Evolutionary conservation across 2,329 filamentous ascomycete genomes (phyloP).

Genomic region (Cladosporium sp.): DNA sequence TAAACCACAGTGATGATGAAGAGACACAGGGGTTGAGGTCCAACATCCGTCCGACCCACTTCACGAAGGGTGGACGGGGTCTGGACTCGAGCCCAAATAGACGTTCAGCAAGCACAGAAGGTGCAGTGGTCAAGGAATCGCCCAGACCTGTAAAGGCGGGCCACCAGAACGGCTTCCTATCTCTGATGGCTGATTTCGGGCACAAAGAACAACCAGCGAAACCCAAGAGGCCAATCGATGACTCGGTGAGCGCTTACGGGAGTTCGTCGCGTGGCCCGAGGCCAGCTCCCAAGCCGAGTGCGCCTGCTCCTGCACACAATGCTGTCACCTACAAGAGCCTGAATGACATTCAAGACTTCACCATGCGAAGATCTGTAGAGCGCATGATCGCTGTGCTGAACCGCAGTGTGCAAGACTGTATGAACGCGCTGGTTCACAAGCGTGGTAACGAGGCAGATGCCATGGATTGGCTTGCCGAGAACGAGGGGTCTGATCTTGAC

Average conservation of each 20-base stretch:
- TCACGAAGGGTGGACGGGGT: slow-evolving; percentile 41
- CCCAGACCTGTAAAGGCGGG: slow-evolving; percentile 16
- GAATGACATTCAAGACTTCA: slow-evolving; percentile 49
- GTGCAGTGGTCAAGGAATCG: slow-evolving; percentile 25
- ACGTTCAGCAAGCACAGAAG: slow-evolving; percentile 9
- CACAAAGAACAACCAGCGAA: slow-evolving; percentile 18
- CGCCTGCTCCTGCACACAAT: slow-evolving; percentile 20
- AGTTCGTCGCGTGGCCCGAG: slow-evolving; percentile 22
- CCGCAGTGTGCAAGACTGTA: slow-evolving; percentile 44
- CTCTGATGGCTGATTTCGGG: slow-evolving; percentile 22
- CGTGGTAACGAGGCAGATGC: slow-evolving; percentile 55
- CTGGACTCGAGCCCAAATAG: slow-evolving; percentile 30
- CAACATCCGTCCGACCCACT: slow-evolving; percentile 59
- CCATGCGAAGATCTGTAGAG: slow-evolving; percentile 48
- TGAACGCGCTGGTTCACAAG: slow-evolving; percentile 47
- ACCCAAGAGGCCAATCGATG: slow-evolving; percentile 24
- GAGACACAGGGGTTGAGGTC: slow-evolving; percentile 40
- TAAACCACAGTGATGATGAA: slow-evolving; percentile 28
- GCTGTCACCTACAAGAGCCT: slow-evolving; percentile 41
- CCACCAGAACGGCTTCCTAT: slow-evolving; percentile 18
- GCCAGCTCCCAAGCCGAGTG: slow-evolving; percentile 12
- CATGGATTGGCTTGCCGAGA: slow-evolving; percentile 42
- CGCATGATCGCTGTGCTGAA: slow-evolving; percentile 48
- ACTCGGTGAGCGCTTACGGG: slow-evolving; percentile 42
- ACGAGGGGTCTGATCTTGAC: slow-evolving; percentile 23